Percentiles rank a stretch among this genome's conserved stretches.
Conservation (phyloP, 129 eudicot genomes). For the Chrysanthemum makinoi region DNA sequence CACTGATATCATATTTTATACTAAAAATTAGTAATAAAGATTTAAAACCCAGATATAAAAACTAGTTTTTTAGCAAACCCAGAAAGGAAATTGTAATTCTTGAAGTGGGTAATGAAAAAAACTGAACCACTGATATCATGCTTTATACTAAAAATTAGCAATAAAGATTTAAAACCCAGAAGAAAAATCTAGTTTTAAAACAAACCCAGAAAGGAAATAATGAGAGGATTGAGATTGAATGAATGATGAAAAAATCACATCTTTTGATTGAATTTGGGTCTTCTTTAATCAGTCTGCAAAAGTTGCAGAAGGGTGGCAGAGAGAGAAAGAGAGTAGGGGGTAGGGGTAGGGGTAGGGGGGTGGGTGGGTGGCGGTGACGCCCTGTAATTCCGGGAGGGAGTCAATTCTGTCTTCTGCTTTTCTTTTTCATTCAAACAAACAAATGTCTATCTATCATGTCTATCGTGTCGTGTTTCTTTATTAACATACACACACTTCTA, state of each 20-base stretch:
- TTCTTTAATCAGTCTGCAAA: conserved; percentile 38
- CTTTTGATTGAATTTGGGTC: conserved; percentile 20
- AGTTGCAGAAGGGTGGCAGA: conserved; percentile 31
- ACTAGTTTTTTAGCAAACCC: neutral
- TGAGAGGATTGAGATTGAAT: too few relatives aligned
- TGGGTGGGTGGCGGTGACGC: conserved; percentile 33
- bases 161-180: conserved; percentile 1
- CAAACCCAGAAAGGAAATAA: too few relatives aligned
- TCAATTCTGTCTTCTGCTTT: conserved; percentile 68
- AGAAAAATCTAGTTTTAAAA: neutral
- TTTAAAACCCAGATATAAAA: conserved; percentile 14
- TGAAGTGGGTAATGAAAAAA: conserved; percentile 13
- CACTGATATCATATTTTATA: neutral
- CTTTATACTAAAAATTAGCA: too few relatives aligned
- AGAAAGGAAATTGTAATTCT: conserved; percentile 12
- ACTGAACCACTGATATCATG: conserved; percentile 5
- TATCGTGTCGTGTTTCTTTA: conserved; percentile 42
- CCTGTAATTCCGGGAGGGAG: conserved; percentile 97
- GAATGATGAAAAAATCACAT: conserved; percentile 33
- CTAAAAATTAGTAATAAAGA: too few relatives aligned
- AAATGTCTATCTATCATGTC: too few relatives aligned
- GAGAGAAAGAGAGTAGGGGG: conserved; percentile 1
- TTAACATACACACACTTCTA: conserved; percentile 14
- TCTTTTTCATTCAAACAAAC: conserved; percentile 40
- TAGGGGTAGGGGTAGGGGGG: neutral